These are phyloP conservation scores for Arthrobotrys megalospora DNA, from an alignment of 2,329 filamentous ascomycete genomes.

Conservation along the genomic window DNA sequence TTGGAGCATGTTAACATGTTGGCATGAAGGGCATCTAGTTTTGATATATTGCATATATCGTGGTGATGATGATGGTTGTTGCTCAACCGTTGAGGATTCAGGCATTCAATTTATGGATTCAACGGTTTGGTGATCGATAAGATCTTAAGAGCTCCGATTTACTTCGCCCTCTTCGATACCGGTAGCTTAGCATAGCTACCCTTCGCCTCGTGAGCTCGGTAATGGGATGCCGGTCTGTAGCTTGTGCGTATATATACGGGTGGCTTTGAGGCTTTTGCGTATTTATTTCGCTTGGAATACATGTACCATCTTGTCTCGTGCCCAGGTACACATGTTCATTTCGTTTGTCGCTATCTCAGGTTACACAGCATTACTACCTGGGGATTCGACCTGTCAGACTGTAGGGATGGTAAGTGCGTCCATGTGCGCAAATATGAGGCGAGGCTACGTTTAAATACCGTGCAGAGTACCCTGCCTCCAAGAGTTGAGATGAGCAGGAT, in stretches of 20 bases:
- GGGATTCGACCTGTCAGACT: slow-evolving; percentile 20
- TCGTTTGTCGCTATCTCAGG: slow-evolving; percentile 46
- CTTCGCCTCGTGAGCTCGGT: slow-evolving; percentile 10
- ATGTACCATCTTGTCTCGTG: background rate
- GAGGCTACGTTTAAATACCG: slow-evolving; percentile 4
- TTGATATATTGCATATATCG: background rate
- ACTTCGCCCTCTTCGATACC: background rate
- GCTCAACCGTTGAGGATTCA: slow-evolving; percentile 2
- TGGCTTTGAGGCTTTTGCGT: background rate
- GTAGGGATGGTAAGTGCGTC: slow-evolving; percentile 1
- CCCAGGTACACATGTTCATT: background rate
- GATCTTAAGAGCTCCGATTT: slow-evolving; percentile 15
- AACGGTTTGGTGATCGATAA: background rate
- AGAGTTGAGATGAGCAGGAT: slow-evolving; percentile 1
- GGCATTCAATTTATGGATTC: background rate
- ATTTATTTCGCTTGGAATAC: slow-evolving; percentile 6
- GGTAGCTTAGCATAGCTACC: background rate
- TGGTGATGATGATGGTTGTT: background rate
- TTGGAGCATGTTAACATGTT: slow-evolving; percentile 12
- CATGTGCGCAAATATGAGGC: background rate
- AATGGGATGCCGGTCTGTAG: background rate
- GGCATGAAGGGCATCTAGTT: background rate
- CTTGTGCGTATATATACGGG: background rate
- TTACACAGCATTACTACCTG: slow-evolving; percentile 36
- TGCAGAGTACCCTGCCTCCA: background rate